Evolutionary conservation across 2,329 filamentous ascomycete species (phyloP).

Genomic region (Trematosphaeria pertusa): DNA sequence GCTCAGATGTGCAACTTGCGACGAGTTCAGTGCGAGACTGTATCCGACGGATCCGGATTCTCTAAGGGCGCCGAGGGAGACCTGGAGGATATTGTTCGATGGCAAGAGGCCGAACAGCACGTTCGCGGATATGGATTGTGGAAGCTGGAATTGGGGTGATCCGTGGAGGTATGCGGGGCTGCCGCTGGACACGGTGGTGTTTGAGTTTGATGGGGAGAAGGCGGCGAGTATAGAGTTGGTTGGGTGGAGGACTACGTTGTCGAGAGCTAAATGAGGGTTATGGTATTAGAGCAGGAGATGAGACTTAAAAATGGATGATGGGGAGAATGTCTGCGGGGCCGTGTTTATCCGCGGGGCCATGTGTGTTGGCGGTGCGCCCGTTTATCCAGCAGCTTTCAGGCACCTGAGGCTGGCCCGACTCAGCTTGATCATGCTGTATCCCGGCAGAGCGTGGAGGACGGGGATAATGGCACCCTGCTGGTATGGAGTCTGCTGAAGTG

Average conservation of each 20-base stretch:
- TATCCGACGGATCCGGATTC: slow-evolving; percentile 32
- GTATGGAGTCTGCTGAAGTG: no score
- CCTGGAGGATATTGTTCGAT: slow-evolving; percentile 28
- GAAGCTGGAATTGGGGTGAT: slow-evolving; percentile 30
- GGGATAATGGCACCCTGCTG: no score
- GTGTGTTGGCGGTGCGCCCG: no score
- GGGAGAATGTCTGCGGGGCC: no score
- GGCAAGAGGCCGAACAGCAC: slow-evolving; percentile 8
- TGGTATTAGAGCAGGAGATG: no score
- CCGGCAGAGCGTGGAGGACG: no score
- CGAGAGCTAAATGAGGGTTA: no score
- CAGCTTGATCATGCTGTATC: no score
- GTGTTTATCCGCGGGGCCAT: no score
- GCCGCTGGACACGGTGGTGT: slow-evolving; percentile 28
- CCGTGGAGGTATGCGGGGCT: slow-evolving; percentile 23
- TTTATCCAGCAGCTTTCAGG: no score
- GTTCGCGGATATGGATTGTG: slow-evolving; percentile 30
- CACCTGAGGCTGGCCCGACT: no score
- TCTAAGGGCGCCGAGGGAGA: slow-evolving; percentile 15
- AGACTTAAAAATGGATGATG: no score
- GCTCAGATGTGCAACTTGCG: slow-evolving; percentile 6
- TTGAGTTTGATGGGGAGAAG: slow-evolving; percentile 12
- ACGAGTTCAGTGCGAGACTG: slow-evolving; percentile 25
- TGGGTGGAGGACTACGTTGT: slow-evolving; percentile 4
- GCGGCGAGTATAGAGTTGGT: slow-evolving; percentile 19